Conservation (phyloP, 2,329 filamentous ascomycete species). For the Fusarium buharicum region DNA sequence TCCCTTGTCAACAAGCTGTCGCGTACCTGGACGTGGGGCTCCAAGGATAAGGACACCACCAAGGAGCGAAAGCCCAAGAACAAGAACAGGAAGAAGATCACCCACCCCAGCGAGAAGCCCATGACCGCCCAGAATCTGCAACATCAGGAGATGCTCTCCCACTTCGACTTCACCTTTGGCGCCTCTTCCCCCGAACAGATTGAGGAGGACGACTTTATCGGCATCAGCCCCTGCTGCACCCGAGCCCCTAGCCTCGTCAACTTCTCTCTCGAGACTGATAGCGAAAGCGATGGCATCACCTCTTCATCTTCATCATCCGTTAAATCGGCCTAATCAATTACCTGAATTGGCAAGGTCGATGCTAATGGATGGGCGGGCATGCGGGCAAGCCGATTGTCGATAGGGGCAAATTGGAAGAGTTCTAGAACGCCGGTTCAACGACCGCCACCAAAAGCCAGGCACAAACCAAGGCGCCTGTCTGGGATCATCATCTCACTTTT, state of each 20-base stretch:
- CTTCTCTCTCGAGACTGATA: conserved; percentile 35
- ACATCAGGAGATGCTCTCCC: conserved; percentile 59
- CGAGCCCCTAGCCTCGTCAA: conserved; percentile 52
- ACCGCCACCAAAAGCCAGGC: conserved; percentile 17
- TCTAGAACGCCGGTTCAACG: conserved; percentile 30
- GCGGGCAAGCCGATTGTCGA: conserved; percentile 29
- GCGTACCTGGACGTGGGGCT: conserved; percentile 49
- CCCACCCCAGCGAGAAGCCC: conserved; percentile 58
- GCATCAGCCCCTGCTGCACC: conserved; percentile 59
- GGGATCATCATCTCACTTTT: conserved; percentile 17
- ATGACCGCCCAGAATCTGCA: conserved; percentile 58
- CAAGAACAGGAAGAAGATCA: conserved; percentile 41
- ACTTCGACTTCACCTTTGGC: conserved; percentile 60
- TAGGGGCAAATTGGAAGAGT: conserved; percentile 29
- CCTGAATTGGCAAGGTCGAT: conserved; percentile 35
- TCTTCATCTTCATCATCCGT: conserved; percentile 37
- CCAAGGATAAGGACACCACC: conserved; percentile 43
- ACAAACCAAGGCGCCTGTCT: conserved; percentile 15
- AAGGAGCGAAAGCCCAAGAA: conserved; percentile 48
- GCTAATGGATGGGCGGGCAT: conserved; percentile 36
- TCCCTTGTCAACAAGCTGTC: conserved; percentile 46
- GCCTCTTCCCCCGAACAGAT: conserved; percentile 50
- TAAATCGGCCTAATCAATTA: conserved; percentile 35
- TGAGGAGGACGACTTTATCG: conserved; percentile 49
- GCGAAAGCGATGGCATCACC: conserved; percentile 39